Evolutionary conservation across 192 early-diverging fungal species (phyloP).

Genomic region (Dimargaris xerosporica): DNA sequence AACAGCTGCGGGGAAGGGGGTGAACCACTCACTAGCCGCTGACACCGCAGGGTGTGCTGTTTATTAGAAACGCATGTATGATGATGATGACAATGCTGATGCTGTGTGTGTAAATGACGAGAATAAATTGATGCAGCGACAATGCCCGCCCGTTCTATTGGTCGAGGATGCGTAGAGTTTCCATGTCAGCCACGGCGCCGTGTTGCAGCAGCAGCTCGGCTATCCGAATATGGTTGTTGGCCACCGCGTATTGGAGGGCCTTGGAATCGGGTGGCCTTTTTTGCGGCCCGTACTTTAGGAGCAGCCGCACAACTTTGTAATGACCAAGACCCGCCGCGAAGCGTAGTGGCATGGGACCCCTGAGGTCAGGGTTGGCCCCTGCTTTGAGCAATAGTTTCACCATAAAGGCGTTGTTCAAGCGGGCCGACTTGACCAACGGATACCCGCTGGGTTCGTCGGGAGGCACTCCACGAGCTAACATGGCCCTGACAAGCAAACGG

Average conservation of each 20-base stretch:
- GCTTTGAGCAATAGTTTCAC: not conserved
- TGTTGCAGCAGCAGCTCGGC: conserved; percentile 1
- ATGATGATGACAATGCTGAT: no score
- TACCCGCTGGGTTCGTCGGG: not conserved
- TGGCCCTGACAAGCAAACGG: not conserved
- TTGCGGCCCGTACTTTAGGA: not conserved
- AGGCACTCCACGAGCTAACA: conserved; percentile 4
- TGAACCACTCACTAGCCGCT: no score
- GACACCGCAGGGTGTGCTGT: no score
- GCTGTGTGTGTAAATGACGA: no score
- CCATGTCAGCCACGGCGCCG: conserved; percentile 6
- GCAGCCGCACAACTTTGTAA: not conserved
- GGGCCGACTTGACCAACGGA: conserved; percentile 5
- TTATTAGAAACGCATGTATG: no score
- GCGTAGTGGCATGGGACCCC: not conserved
- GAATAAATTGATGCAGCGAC: no score
- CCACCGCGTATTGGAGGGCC: conserved; percentile 3
- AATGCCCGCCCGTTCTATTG: no score
- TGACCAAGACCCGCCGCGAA: not conserved
- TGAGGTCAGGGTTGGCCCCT: not conserved
- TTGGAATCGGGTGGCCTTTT: not conserved
- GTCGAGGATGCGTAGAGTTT: not conserved
- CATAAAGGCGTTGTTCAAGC: not conserved
- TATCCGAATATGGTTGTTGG: not conserved
- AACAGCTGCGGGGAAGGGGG: no score